These are phyloP conservation scores for Vigna unguiculata DNA, from an alignment of 306 rosid genomes.

Conservation along the genomic window DNA sequence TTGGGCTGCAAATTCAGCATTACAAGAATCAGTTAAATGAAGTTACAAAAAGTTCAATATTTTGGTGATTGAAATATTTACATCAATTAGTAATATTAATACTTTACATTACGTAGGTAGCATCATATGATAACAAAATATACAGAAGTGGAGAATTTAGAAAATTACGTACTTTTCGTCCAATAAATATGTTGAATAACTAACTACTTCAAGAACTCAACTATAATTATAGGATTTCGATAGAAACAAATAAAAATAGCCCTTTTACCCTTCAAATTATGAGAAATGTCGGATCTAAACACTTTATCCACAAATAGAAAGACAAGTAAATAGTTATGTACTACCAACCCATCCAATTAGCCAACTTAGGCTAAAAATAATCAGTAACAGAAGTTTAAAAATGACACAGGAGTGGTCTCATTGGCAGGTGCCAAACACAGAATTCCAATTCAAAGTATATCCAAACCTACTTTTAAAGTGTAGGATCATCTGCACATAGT, in stretches of 20 bases:
- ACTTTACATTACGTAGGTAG: conserved; percentile 2
- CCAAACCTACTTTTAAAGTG: neutral
- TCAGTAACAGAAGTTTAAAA: neutral
- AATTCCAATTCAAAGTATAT: neutral
- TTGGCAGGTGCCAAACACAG: neutral
- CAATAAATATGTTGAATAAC: neutral
- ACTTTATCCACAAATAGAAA: neutral
- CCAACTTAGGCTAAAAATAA: neutral
- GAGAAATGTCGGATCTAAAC: neutral
- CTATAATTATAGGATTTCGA: neutral
- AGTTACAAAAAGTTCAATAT: neutral
- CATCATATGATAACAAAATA: conserved; percentile 33
- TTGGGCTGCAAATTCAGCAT: conserved; percentile 65
- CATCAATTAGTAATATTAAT: conserved; percentile 26
- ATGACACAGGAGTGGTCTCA: neutral
- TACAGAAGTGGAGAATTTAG: conserved; percentile 32
- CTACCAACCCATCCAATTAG: conserved; percentile 9
- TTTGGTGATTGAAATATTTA: conserved; percentile 14
- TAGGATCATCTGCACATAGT: no score
- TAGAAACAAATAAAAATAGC: neutral
- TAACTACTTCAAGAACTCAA: neutral
- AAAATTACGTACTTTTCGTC: neutral
- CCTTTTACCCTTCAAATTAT: neutral
- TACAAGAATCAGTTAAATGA: conserved; percentile 29
- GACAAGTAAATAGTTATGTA: neutral